These are phyloP conservation scores for Coccomyxa sp. DNA, from an alignment of 139 green algal genomes.

Conservation along the genomic window DNA sequence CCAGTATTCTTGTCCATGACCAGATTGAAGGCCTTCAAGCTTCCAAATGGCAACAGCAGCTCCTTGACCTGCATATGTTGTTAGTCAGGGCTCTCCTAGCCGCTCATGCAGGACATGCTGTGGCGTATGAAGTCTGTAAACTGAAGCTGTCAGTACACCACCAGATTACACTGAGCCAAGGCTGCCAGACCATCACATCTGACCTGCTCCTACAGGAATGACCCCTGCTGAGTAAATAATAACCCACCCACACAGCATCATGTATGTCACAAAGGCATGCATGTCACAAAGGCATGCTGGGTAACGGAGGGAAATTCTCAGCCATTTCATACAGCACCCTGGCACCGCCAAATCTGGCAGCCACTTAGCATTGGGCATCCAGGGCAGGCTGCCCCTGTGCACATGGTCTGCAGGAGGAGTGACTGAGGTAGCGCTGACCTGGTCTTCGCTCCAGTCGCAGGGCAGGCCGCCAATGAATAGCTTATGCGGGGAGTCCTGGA, in stretches of 20 bases:
- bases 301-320: too few species aligned
- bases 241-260: too few species aligned
- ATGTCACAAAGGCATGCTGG: too few species aligned
- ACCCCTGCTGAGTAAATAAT: too few species aligned
- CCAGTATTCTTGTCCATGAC: constrained; percentile 82
- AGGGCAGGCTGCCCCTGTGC: background rate
- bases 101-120: too few species aligned
- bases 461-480: constrained; percentile 78
- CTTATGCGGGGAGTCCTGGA: constrained; percentile 77
- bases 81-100: too few species aligned
- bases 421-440: constrained; percentile 31
- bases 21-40: constrained; percentile 77
- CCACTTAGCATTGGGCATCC: background rate
- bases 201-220: too few species aligned
- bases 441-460: constrained; percentile 72
- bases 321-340: background rate
- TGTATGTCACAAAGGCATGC: too few species aligned
- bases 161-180: too few species aligned
- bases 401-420: background rate
- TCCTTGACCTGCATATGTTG: constrained; percentile 77
- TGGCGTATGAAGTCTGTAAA: too few species aligned
- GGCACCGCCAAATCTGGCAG: background rate
- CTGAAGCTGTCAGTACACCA: too few species aligned
- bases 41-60: constrained; percentile 61
- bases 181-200: too few species aligned